Conservation (phyloP, 805 yeast genomes). For the Hanseniaspora vineae region DNA sequence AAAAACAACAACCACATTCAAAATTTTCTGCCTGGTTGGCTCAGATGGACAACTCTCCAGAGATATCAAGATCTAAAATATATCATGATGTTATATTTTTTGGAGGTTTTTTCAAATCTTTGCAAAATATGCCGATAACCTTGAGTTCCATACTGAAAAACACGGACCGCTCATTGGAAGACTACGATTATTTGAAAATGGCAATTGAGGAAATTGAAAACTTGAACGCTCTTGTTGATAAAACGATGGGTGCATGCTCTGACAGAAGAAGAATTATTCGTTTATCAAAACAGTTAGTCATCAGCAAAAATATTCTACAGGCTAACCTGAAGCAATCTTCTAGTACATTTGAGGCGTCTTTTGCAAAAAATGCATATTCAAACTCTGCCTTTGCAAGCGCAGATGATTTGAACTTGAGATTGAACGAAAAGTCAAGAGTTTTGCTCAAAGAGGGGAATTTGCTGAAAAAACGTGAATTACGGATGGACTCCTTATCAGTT, state of each 20-base stretch:
- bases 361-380: too few species aligned
- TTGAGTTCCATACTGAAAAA: constrained; percentile 43
- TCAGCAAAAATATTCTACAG: constrained; percentile 18
- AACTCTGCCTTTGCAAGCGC: constrained; percentile 2
- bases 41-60: constrained; percentile 35
- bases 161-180: constrained; percentile 36
- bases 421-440: constrained; percentile 41
- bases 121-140: constrained; percentile 49
- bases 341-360: too few species aligned
- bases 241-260: constrained; percentile 47
- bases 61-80: constrained; percentile 28
- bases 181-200: constrained; percentile 35
- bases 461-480: constrained; percentile 48
- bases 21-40: constrained; percentile 46
- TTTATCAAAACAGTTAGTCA: constrained; percentile 28
- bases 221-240: constrained; percentile 48
- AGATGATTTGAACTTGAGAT: constrained; percentile 27
- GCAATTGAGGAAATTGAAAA: constrained; percentile 43
- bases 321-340: constrained; percentile 6
- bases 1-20: constrained; percentile 26
- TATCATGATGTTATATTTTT: constrained; percentile 44
- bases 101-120: constrained; percentile 41
- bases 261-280: constrained; percentile 41
- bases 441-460: constrained; percentile 48
- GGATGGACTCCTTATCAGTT: constrained; percentile 39